phyloP scores from a whole-genome alignment of 163 green algal genomes.

The Picocystis sp. region DNA sequence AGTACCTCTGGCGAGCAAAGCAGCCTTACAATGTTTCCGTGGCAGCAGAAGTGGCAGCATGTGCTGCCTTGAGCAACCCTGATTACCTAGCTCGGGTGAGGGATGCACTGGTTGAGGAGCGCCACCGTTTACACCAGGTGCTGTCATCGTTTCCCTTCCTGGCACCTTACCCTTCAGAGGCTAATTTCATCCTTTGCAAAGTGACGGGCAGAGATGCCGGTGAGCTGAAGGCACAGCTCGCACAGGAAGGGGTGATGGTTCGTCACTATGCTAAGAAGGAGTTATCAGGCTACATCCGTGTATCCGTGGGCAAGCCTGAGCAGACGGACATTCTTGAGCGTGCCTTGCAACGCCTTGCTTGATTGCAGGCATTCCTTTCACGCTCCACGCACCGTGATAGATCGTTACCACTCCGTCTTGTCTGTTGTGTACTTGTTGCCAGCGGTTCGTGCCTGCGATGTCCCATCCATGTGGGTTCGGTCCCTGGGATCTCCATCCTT shows the following conservation, averaged over 20 bases:
- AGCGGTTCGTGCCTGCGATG: too few relatives aligned
- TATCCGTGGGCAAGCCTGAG: constrained; percentile 84
- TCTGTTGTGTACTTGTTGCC: too few relatives aligned
- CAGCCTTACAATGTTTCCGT: constrained; percentile 98
- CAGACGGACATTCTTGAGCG: constrained; percentile 73
- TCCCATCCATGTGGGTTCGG: too few relatives aligned
- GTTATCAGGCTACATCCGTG: constrained; percentile 72
- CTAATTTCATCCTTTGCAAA: constrained; percentile 95
- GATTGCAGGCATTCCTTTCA: too few relatives aligned
- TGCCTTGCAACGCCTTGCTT: constrained; percentile 28
- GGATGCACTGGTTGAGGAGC: constrained; percentile 55
- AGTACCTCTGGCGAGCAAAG: constrained; percentile 93
- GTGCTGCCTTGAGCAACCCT: constrained; percentile 69
- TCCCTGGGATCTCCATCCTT: too few relatives aligned
- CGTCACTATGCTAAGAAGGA: constrained; percentile 81
- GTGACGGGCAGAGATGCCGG: constrained; percentile 31
- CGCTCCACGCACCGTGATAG: too few relatives aligned
- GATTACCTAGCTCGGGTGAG: constrained; percentile 44
- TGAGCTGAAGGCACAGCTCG: constrained; percentile 58
- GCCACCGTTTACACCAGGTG: constrained; percentile 37
- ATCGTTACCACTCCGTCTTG: too few relatives aligned
- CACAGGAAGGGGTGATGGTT: constrained; percentile 80
- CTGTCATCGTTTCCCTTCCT: constrained; percentile 64
- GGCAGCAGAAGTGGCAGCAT: constrained; percentile 74
- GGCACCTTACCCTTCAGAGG: constrained; percentile 68